A percentile compares a stretch with the other conserved stretches of the same genome.
Evolutionary conservation across 805 yeast genomes (phyloP).

Genomic region (Millerozyma miso): DNA sequence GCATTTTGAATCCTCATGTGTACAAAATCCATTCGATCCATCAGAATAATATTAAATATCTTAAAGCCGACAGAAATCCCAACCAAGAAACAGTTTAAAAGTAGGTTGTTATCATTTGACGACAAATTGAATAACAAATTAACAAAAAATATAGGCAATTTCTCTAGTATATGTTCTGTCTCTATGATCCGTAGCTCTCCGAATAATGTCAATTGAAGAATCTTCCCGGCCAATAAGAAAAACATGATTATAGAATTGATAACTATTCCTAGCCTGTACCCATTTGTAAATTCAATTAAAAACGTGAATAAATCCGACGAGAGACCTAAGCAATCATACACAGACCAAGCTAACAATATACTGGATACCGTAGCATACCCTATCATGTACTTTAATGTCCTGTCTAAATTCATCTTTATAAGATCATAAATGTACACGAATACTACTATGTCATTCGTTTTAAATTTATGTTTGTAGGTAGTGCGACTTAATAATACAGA

Average conservation of each 20-base stretch:
- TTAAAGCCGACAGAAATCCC: constrained; percentile 39
- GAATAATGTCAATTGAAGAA: constrained; percentile 53
- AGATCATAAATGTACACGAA: constrained; percentile 1
- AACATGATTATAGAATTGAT: constrained; percentile 22
- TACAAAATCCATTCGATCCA: constrained; percentile 45
- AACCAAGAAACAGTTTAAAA: constrained; percentile 42
- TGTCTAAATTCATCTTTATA: constrained; percentile 7
- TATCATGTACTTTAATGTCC: constrained; percentile 12
- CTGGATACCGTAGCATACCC: constrained; percentile 18
- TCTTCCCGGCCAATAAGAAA: constrained; percentile 26
- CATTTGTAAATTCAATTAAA: constrained; percentile 27
- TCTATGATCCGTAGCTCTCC: constrained; percentile 76
- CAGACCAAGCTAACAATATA: constrained; percentile 16
- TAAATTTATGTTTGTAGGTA: neutral
- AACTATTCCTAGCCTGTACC: constrained; percentile 23
- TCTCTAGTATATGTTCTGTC: constrained; percentile 53
- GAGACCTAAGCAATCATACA: constrained; percentile 16
- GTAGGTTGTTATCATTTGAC: constrained; percentile 58
- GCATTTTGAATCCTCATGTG: constrained; percentile 26
- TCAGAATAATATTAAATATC: constrained; percentile 73
- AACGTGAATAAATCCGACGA: constrained; percentile 22
- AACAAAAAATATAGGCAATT: constrained; percentile 29
- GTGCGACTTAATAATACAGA: neutral
- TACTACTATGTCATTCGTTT: neutral
- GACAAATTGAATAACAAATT: constrained; percentile 62